Evolutionary conservation across 306 rosid genomes (phyloP).

Genomic region (Carpinus viminea): DNA sequence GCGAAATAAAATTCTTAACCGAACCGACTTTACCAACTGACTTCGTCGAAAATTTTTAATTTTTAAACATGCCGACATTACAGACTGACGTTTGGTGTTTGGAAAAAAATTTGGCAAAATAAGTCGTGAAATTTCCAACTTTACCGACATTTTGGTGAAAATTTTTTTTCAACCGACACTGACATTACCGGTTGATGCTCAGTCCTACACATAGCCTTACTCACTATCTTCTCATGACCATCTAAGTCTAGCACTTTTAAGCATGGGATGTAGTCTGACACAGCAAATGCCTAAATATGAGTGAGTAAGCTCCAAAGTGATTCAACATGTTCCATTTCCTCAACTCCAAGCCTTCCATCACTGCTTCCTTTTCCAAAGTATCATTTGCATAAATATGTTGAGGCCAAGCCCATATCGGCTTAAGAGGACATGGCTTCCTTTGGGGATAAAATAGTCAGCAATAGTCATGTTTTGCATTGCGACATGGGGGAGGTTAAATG

Average conservation of each 20-base stretch:
- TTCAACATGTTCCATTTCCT: conserved; percentile 40
- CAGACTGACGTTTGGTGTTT: too few relatives aligned
- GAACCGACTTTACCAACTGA: too few relatives aligned
- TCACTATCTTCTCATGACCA: conserved; percentile 25
- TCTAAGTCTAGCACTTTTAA: conserved; percentile 37
- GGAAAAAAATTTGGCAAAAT: too few relatives aligned
- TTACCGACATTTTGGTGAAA: too few relatives aligned
- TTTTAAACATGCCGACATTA: too few relatives aligned
- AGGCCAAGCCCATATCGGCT: conserved; percentile 38
- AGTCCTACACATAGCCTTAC: conserved; percentile 12
- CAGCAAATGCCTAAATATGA: conserved; percentile 24
- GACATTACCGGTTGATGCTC: too few relatives aligned
- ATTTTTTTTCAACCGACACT: too few relatives aligned
- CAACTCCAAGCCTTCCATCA: conserved; percentile 46
- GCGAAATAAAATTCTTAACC: too few relatives aligned
- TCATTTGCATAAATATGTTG: conserved; percentile 8
- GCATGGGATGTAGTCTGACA: conserved; percentile 45
- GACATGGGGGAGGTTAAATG: conserved; percentile 30
- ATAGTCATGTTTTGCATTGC: conserved; percentile 22
- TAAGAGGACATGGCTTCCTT: conserved; percentile 46
- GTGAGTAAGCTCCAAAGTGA: conserved; percentile 25
- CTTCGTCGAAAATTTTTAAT: too few relatives aligned
- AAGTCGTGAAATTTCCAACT: too few relatives aligned
- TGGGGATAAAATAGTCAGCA: conserved; percentile 42
- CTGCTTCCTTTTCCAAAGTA: conserved; percentile 33